These are phyloP conservation scores for Verticillium zaregamsianum DNA, from an alignment of 2,329 filamentous ascomycete species.

Conservation along the genomic window DNA sequence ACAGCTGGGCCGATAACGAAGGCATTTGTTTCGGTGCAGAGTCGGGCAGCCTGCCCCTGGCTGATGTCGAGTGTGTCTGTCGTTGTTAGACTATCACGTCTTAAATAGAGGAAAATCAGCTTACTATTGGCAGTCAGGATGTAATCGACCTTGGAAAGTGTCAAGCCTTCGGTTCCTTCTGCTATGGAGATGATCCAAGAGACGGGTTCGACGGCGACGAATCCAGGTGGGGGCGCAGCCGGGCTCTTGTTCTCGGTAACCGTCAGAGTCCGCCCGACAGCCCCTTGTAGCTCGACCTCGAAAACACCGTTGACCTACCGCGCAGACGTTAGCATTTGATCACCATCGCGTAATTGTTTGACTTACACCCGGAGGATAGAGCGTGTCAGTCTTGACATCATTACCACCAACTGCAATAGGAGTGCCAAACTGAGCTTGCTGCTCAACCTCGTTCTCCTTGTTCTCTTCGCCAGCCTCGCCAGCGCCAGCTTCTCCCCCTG, in stretches of 20 bases:
- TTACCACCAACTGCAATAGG: constrained; percentile 24
- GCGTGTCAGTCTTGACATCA: constrained; percentile 25
- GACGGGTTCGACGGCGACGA: constrained; percentile 29
- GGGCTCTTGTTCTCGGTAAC: constrained; percentile 32
- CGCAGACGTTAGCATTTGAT: background rate
- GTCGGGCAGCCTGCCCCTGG: constrained; percentile 27
- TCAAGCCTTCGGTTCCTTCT: constrained; percentile 25
- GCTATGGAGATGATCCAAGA: constrained; percentile 29
- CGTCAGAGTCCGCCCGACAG: constrained; percentile 24
- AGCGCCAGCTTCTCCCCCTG: constrained; percentile 3
- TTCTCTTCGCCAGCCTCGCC: constrained; percentile 4
- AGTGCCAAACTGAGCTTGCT: constrained; percentile 22
- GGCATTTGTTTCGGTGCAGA: constrained; percentile 27
- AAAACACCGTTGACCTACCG: constrained; percentile 24
- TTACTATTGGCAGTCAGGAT: constrained; percentile 29
- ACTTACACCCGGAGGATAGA: constrained; percentile 28
- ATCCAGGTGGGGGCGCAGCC: constrained; percentile 28
- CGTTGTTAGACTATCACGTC: background rate
- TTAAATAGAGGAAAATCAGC: constrained; percentile 5
- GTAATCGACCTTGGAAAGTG: constrained; percentile 35
- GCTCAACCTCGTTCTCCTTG: constrained; percentile 23
- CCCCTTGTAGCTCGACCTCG: constrained; percentile 34
- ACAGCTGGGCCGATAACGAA: constrained; percentile 30
- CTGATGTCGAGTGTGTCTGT: constrained; percentile 29
- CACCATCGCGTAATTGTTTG: too few species aligned